Evolutionary conservation across 148 eudicot genomes (phyloP).

Genomic region (Cornus kousa): DNA sequence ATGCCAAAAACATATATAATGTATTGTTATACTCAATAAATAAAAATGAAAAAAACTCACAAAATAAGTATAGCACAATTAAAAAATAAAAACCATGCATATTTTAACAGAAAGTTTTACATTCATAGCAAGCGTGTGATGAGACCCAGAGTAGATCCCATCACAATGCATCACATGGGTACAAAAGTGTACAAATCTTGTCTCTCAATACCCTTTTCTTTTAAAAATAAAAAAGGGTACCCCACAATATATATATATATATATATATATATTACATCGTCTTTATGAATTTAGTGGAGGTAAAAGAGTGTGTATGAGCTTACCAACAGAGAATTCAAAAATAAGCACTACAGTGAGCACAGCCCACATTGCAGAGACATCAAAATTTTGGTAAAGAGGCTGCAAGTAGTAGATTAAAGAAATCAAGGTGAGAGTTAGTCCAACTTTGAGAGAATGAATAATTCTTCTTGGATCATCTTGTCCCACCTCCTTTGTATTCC

Average conservation of each 20-base stretch:
- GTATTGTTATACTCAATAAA: background rate
- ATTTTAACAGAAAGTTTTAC: no score
- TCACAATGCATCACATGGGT: no score
- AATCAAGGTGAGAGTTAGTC: conserved; percentile 57
- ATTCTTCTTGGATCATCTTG: conserved; percentile 78
- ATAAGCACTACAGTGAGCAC: conserved; percentile 80
- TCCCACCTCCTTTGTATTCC: conserved; percentile 27
- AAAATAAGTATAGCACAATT: no score
- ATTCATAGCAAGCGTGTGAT: no score
- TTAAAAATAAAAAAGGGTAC: no score
- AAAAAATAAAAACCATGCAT: background rate
- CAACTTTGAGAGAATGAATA: conserved; percentile 68
- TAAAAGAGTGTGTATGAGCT: background rate
- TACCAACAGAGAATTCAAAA: conserved; percentile 79
- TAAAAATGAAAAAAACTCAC: background rate
- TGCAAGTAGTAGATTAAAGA: conserved; percentile 66
- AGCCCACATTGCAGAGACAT: conserved; percentile 77
- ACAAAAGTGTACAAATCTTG: no score
- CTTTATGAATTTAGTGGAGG: background rate
- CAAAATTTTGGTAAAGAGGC: conserved; percentile 59
- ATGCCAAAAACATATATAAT: background rate
- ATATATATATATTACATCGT: no score
- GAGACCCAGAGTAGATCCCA: no score
- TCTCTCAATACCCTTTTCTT: no score
- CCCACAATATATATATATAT: no score